Evolutionary conservation across 1,284 basidiomycete species (phyloP), one percentile per base, ranked within the genome.

Genomic region (Trametes versicolor): DNA sequence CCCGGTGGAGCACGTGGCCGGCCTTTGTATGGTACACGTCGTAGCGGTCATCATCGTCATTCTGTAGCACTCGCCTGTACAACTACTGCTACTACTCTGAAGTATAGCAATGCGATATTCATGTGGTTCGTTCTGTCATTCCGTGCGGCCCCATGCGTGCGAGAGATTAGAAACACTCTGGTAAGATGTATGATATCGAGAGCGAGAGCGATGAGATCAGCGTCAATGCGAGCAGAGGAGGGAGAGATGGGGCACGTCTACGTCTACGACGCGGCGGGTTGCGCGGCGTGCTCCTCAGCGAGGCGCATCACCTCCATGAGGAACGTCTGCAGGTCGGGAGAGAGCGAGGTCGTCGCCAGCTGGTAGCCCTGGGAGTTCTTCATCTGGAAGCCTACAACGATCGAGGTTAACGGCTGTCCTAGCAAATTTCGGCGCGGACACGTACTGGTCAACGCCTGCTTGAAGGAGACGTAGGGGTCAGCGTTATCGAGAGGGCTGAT

Each of bases 301-400:
- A 85, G 81, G 57, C 84, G 82, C 91, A 93, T 93, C 61, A 92
- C 85, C 73, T 94, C 92, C 90, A 94, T 94, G 60, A 94, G 82
- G 58, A 89, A 72, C 0, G 91, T 90, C 76, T 93, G 91, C 70
- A 90, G 88, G 32, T 94, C 92, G 49, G 91, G 81, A 63, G 81
- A 82, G 65, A 94, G 81, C 23, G 81, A 81, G 4, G 91, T 92
- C 39, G 92, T 94, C 17, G 89, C 86, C 29, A 85, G 82, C 73
- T 92, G 90, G 75, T 94, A 93, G 56, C 82, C 77, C 5, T 81
- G 77, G 1, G 80, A 78, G 70, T 93, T 93, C 74, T 89, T 86
- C 81, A 83, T 86, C 81, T 94, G 91, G 80, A 93, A 89, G 23
- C 81, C 92, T 94, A 50, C 43, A 41, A 23, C 4, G 9, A 6